phyloP scores from a whole-genome alignment of 306 rosid species.

The Heteromeles arbutifolia region DNA sequence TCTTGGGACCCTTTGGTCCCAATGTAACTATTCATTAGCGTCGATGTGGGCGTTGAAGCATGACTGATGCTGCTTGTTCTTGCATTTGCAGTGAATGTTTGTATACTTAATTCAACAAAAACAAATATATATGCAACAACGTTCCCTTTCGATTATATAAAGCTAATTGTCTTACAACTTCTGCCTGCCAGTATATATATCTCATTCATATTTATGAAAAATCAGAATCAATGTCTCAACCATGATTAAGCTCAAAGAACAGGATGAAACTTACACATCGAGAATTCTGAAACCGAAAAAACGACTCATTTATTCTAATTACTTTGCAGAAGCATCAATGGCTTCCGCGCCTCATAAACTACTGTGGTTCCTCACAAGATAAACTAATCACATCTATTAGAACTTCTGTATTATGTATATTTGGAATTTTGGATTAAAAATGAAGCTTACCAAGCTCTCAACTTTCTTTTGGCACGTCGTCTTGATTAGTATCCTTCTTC shows the following conservation, averaged over 20 bases:
- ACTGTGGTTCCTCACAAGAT: constrained; percentile 17
- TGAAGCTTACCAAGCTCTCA: constrained; percentile 39
- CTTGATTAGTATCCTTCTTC: constrained; percentile 26
- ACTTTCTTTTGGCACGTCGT: constrained; percentile 31
- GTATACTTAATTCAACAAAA: too few relatives aligned
- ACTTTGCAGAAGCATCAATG: constrained; percentile 12
- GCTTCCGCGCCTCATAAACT: constrained; percentile 10
- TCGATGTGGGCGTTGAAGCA: too few relatives aligned
- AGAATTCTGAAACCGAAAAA: neutral
- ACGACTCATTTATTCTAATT: constrained; percentile 14
- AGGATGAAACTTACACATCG: constrained; percentile 11
- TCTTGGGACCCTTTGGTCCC: too few relatives aligned
- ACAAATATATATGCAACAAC: neutral
- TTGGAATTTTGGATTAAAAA: constrained; percentile 22
- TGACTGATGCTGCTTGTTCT: too few relatives aligned
- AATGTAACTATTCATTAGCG: too few relatives aligned
- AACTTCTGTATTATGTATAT: constrained; percentile 12
- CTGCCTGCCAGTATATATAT: neutral
- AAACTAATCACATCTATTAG: neutral
- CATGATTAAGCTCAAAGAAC: constrained; percentile 8
- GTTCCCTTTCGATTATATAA: too few relatives aligned
- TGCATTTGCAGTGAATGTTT: too few relatives aligned
- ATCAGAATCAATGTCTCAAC: neutral
- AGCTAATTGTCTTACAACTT: neutral
- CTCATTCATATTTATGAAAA: neutral